Base-by-base conservation (phyloP, 495 filamentous ascomycete species). In the Astrocystis sublimbata region DNA sequence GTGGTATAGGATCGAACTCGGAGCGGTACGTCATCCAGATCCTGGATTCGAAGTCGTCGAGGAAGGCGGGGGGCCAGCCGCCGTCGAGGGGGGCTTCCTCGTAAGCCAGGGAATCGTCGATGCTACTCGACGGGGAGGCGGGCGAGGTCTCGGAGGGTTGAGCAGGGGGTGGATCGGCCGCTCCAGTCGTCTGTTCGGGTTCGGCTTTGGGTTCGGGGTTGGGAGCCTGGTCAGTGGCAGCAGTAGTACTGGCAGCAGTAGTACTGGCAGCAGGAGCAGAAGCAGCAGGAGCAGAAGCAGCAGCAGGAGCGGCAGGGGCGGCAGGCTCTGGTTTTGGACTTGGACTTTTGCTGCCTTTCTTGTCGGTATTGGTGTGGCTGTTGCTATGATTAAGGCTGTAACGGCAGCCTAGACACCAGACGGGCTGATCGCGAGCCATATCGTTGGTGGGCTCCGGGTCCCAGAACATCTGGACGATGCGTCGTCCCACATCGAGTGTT, bases 21-120 rank as follows among this genome's bases (percentile, higher is more conserved):
- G 87, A 93, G 47, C 96, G 88, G 69, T 99, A 99, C 10, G 94
- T 97, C 79, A 99, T 89, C 96, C 96, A 99, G 73, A 97, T 86
- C 58, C 86, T 84, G 6, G 92, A 92, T 73, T 96, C 93, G 67
- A 98, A 96, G 72, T 99, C 96, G 52, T 91, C 88, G 55, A 98
- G 76, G 67, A 98, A 99, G 4, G 83, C 82, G 9, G 85, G 76
- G 24, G 96, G 96, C 96, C 96, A 99, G 46, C 86, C 85, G 23
- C 84, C 83, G 61, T 86, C 83, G 26, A 73, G 71, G 19, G 70
- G 73, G 26, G 70, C 69, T 59, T 82, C 78, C 51, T 80, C 77
- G 66, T 79, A 80, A 5, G 78, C 77, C 26, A 81, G 67, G 6
- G 75, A 75, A 1, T 82, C 80, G 57, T 80, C 79, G 53, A 83